Evolutionary conservation across 2,329 filamentous ascomycete genomes (phyloP).

Genomic region (Sporothrix luriei): DNA sequence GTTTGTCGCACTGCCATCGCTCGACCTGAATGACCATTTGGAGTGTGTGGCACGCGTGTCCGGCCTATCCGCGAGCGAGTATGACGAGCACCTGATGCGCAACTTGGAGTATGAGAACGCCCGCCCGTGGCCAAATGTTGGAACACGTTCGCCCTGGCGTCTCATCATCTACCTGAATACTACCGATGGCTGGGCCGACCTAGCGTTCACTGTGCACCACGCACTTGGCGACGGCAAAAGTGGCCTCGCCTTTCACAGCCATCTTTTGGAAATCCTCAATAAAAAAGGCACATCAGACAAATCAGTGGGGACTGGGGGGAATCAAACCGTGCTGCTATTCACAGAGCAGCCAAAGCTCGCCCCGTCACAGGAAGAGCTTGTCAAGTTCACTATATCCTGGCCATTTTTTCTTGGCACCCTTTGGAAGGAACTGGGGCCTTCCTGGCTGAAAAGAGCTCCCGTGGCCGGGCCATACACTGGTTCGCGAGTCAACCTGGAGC

Average conservation of each 20-base stretch:
- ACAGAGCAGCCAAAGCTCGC: constrained; percentile 43
- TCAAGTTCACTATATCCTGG: constrained; percentile 48
- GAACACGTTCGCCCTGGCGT: constrained; percentile 52
- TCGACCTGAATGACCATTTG: constrained; percentile 51
- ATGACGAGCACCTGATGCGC: constrained; percentile 42
- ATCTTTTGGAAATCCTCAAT: constrained; percentile 50
- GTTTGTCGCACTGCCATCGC: constrained; percentile 49
- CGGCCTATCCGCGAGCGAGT: constrained; percentile 34
- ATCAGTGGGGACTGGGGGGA: not conserved
- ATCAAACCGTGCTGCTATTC: constrained; percentile 42
- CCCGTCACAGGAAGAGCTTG: constrained; percentile 47
- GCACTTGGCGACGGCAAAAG: constrained; percentile 56
- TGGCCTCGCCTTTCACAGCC: constrained; percentile 53
- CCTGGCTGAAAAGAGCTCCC: constrained; percentile 41
- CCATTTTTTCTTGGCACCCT: constrained; percentile 48
- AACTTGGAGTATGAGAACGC: constrained; percentile 48
- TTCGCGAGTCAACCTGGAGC: constrained; percentile 43
- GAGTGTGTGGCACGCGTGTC: constrained; percentile 40
- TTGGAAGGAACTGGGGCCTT: constrained; percentile 48
- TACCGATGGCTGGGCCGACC: constrained; percentile 42
- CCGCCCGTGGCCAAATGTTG: constrained; percentile 47
- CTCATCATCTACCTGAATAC: constrained; percentile 45
- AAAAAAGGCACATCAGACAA: not conserved
- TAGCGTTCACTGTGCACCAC: constrained; percentile 57
- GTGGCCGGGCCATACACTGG: constrained; percentile 46